These are phyloP conservation scores for Ustilago cynodontis DNA, from an alignment of 1,284 basidiomycete species.

Conservation along the genomic window DNA sequence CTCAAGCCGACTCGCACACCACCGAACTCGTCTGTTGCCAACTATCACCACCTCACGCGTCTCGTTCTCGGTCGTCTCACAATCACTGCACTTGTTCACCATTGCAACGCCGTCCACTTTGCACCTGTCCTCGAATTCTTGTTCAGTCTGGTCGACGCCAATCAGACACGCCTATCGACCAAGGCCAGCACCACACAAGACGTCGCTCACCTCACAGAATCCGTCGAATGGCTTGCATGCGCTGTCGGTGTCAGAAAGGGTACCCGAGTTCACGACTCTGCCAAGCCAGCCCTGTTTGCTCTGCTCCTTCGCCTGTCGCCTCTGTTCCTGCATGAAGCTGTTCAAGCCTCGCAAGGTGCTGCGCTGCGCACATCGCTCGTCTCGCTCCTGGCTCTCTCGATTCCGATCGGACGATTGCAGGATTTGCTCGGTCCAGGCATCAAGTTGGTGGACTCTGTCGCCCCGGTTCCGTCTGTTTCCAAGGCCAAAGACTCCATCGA, in stretches of 20 bases:
- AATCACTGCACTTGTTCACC: conserved; percentile 64
- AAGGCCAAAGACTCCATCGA: conserved; percentile 28
- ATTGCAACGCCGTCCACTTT: conserved; percentile 56
- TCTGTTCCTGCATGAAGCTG: conserved; percentile 23
- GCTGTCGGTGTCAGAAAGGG: conserved; percentile 65
- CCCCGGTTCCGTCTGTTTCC: conserved; percentile 29
- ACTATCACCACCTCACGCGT: conserved; percentile 40
- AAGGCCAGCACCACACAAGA: conserved; percentile 6
- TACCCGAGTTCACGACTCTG: conserved; percentile 52
- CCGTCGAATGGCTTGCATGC: conserved; percentile 57
- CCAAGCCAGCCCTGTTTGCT: conserved; percentile 55
- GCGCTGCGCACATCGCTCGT: conserved; percentile 43
- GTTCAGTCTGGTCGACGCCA: conserved; percentile 37
- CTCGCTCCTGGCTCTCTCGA: conserved; percentile 49
- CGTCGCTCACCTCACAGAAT: conserved; percentile 35
- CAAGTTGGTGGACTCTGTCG: conserved; percentile 57
- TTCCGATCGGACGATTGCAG: conserved; percentile 65
- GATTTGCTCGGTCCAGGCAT: conserved; percentile 63
- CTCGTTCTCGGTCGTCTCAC: conserved; percentile 52
- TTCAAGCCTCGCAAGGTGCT: conserved; percentile 24
- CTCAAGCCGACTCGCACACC: conserved; percentile 21
- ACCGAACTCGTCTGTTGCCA: conserved; percentile 16
- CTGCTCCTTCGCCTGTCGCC: conserved; percentile 49
- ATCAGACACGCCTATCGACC: conserved; percentile 14
- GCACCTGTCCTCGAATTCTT: conserved; percentile 52